These are phyloP conservation scores for Podaxis rugospora DNA, from an alignment of 768 basidiomycete genomes.

Conservation along the genomic window DNA sequence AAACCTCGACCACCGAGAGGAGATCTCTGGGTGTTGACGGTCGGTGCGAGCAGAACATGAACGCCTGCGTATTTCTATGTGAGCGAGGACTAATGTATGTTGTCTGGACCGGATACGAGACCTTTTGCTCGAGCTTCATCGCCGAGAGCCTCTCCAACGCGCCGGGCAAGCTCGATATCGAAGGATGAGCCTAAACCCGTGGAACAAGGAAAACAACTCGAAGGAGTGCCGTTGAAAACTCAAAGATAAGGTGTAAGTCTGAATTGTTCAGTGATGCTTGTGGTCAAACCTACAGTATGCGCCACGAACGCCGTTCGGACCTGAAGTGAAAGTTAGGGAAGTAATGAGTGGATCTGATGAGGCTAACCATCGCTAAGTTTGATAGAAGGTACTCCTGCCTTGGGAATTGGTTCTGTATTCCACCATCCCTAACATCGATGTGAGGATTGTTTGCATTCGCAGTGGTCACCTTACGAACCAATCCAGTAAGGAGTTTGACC, in stretches of 20 bases:
- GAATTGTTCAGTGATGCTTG: conserved; percentile 34
- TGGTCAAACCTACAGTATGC: conserved; percentile 31
- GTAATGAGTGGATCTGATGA: not conserved
- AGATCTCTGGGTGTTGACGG: conserved; percentile 61
- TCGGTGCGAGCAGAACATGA: conserved; percentile 56
- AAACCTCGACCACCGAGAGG: conserved; percentile 54
- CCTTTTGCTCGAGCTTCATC: conserved; percentile 51
- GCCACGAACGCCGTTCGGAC: conserved; percentile 48
- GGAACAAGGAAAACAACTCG: conserved; percentile 54
- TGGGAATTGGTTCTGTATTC: conserved; percentile 39
- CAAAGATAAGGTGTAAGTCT: conserved; percentile 19
- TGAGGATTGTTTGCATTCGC: not conserved
- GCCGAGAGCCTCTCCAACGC: conserved; percentile 47
- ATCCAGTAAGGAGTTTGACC: conserved; percentile 40
- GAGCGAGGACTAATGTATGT: not conserved
- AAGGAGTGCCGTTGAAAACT: conserved; percentile 54
- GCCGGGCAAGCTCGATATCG: conserved; percentile 41
- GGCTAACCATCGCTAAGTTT: conserved; percentile 42
- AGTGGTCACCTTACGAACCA: conserved; percentile 20
- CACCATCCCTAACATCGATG: conserved; percentile 36
- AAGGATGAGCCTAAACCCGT: conserved; percentile 56
- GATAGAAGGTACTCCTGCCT: conserved; percentile 35
- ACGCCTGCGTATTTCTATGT: conserved; percentile 21
- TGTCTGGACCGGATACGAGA: conserved; percentile 5
- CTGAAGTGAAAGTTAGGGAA: conserved; percentile 17